Base-by-base conservation (phyloP, 208 protist species). In the Angomonas deanei region DNA sequence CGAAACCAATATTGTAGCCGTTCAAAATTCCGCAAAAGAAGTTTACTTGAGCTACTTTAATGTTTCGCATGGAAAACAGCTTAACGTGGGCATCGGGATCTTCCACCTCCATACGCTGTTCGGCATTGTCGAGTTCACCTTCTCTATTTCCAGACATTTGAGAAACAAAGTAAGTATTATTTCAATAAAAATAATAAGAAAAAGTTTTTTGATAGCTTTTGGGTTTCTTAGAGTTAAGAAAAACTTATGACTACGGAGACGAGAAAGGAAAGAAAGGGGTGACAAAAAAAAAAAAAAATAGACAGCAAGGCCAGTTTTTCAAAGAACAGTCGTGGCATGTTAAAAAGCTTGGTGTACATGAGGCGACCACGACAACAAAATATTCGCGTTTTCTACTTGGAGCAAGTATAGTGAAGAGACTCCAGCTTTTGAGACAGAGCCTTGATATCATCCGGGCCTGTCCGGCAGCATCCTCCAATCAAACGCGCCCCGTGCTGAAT, bases 1-100 rank as follows among this genome's bases (percentile, higher is more conserved):
- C 84, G 31, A 89, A 92, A 27, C 84, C 84, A 55, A 88, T 90
- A 28, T 70, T 75, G 72, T 82, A 87, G 30, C 88, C 88, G 64
- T 84, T 84, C 33, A 93, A 61, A 0, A 60, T 68, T 8, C 70
- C 84, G 27, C 77, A 78, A 24, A 80, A 60, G 0, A 68, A 60
- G 33, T 83, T 66, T 60, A 91, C 82, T 1, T 75, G 24, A 1
- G 61, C 72, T 39, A 93, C 74, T 39, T 75, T 78, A 21, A 78
- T n/a, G 59, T 91, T 91, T 0, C 32, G 61, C 2, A 65, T 4
- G 5, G 72, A 82, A 26, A 79, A 87, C 30, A 90, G 32, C n/a
- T 6, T 28, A 5, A 32, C 53, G 15, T 70, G 38, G 3, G 66
- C 78, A 1, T 70, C 66, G 32, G 11, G 33, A 8, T 31, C n/a